Percentiles rank a stretch among this genome's conserved stretches.
These are phyloP conservation scores for Penicillium digitatum DNA, from an alignment of 2,329 filamentous ascomycete genomes.

Conservation along the genomic window DNA sequence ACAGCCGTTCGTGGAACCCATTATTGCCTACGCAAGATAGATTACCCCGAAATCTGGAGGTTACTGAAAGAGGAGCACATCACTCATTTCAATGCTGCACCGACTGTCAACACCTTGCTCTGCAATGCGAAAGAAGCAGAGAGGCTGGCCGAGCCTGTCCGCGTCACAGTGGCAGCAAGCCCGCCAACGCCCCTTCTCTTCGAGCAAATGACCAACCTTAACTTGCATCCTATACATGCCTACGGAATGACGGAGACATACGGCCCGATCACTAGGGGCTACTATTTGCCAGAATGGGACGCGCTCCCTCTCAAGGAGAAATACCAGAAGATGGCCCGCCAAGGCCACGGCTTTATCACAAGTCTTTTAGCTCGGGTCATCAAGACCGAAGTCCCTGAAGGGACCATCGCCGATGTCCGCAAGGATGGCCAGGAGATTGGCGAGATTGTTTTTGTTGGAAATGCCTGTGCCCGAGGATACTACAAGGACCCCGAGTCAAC, in stretches of 20 bases:
- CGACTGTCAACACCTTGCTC: conserved; percentile 91
- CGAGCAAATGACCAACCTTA: conserved; percentile 83
- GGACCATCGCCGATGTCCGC: conserved; percentile 62
- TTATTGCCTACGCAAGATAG: conserved; percentile 89
- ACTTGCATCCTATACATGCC: conserved; percentile 86
- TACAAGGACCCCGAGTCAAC: conserved; percentile 87
- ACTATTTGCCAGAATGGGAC: conserved; percentile 83
- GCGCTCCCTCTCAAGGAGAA: conserved; percentile 67
- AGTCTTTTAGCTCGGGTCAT: conserved; percentile 77
- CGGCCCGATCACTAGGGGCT: conserved; percentile 91
- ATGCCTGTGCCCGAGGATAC: conserved; percentile 89
- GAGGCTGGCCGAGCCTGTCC: conserved; percentile 64
- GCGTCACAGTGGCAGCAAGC: conserved; percentile 87
- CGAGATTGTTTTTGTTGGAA: conserved; percentile 82
- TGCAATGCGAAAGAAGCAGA: conserved; percentile 75
- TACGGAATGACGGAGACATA: conserved; percentile 90
- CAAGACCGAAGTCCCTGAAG: conserved; percentile 69
- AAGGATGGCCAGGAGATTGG: conserved; percentile 72
- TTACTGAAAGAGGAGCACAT: conserved; percentile 80
- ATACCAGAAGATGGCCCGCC: conserved; percentile 85
- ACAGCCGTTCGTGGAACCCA: conserved; percentile 91
- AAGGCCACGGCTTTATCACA: conserved; percentile 87
- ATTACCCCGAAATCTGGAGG: conserved; percentile 89
- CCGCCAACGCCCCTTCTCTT: conserved; percentile 89
- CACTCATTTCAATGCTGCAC: conserved; percentile 93